phyloP scores from a whole-genome alignment of 2,329 filamentous ascomycete species.

The Xylariaceae sp. region DNA sequence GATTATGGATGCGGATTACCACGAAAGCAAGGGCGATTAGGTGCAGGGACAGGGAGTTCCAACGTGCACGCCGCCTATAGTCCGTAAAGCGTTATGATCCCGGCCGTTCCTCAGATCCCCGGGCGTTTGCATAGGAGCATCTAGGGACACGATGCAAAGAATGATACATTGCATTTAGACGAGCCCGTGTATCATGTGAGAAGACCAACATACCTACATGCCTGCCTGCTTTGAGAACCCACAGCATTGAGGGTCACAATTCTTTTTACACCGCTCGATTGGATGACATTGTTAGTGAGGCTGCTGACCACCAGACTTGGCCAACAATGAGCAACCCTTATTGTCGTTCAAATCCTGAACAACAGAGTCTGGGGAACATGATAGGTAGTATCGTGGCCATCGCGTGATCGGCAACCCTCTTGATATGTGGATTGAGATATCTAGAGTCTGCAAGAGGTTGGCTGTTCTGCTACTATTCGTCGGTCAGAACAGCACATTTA shows the following conservation, averaged over 20 bases:
- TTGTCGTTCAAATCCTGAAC: background rate
- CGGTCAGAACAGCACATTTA: background rate
- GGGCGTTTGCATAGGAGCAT: background rate
- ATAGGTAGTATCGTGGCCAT: background rate
- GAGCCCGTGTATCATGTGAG: slow-evolving; percentile 9
- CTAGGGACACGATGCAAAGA: background rate
- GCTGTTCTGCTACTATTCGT: background rate
- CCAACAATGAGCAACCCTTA: slow-evolving; percentile 1
- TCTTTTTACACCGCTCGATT: slow-evolving; percentile 16
- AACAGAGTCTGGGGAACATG: background rate
- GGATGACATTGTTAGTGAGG: slow-evolving; percentile 8
- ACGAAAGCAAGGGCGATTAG: background rate
- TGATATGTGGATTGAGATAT: background rate
- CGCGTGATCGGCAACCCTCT: background rate
- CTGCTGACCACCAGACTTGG: slow-evolving; percentile 14
- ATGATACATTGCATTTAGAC: slow-evolving; percentile 10
- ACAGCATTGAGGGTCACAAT: slow-evolving; percentile 13
- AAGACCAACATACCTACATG: slow-evolving; percentile 4
- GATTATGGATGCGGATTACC: background rate
- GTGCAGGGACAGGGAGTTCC: too few relatives aligned
- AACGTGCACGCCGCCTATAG: background rate
- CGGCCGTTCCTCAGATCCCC: background rate
- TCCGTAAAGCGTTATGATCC: background rate
- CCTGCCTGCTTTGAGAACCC: background rate
- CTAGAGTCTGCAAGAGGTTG: background rate